These are phyloP conservation scores for Paxillus ammoniavirescens DNA, from an alignment of 768 basidiomycete species.

Conservation along the genomic window DNA sequence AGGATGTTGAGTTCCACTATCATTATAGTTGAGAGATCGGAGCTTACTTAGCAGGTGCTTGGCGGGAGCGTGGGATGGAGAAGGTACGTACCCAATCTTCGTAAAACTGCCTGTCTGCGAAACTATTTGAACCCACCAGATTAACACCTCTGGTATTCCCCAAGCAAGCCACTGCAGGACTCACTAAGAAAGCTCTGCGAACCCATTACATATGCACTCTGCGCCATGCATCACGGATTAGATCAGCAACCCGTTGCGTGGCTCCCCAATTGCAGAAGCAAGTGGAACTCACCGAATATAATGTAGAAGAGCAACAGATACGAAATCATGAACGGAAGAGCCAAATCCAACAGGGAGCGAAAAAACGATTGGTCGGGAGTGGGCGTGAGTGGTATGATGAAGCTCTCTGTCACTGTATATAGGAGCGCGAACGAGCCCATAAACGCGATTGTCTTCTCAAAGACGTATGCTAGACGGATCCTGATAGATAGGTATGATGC, in stretches of 20 bases:
- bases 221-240: neutral
- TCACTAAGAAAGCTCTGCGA: slow-evolving; percentile 89
- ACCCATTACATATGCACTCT: slow-evolving; percentile 97
- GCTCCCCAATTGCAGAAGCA: neutral
- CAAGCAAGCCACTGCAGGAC: slow-evolving; percentile 21
- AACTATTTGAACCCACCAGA: slow-evolving; percentile 44
- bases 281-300: slow-evolving; percentile 59
- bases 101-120: slow-evolving; percentile 97
- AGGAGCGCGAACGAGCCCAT: slow-evolving; percentile 96
- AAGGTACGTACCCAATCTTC: slow-evolving; percentile 76
- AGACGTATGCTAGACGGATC: slow-evolving; percentile 48
- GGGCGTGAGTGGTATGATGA: slow-evolving; percentile 84
- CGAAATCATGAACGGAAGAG: slow-evolving; percentile 91
- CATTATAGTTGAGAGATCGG: neutral
- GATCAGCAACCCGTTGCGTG: slow-evolving; percentile 1
- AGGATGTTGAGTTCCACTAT: slow-evolving; percentile 95
- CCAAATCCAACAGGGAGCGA: slow-evolving; percentile 77
- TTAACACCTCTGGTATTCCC: neutral
- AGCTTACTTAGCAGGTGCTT: neutral
- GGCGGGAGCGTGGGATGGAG: neutral
- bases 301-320: slow-evolving; percentile 87
- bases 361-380: slow-evolving; percentile 68
- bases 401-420: slow-evolving; percentile 89
- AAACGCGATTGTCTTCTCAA: slow-evolving; percentile 74
- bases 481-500: slow-evolving; percentile 5